These are phyloP conservation scores for Teunomyces panamensis DNA, from an alignment of 805 yeast species.

Conservation along the genomic window DNA sequence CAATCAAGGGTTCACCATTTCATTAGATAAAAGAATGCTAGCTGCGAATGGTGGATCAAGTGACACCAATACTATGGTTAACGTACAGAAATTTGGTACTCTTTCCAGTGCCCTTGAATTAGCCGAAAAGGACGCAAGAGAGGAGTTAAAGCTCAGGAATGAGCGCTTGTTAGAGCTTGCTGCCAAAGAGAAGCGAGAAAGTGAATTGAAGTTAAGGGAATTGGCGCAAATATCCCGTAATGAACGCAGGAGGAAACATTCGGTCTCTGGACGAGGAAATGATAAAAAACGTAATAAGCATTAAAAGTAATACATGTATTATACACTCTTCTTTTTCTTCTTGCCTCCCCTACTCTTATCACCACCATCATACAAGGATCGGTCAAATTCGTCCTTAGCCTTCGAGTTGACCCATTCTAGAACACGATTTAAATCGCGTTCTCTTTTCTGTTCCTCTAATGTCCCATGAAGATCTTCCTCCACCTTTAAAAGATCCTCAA, in stretches of 20 bases:
- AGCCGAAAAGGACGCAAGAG: constrained; percentile 27
- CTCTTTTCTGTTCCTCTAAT: constrained; percentile 31
- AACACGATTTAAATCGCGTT: constrained; percentile 45
- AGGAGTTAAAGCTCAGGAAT: constrained; percentile 24
- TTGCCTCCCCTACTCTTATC: constrained; percentile 21
- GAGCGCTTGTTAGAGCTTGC: constrained; percentile 24
- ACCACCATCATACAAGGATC: constrained; percentile 57
- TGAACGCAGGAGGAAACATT: constrained; percentile 12
- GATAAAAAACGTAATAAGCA: constrained; percentile 2
- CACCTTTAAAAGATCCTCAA: constrained; percentile 22
- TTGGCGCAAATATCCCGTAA: constrained; percentile 26
- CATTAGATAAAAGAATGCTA: constrained; percentile 67
- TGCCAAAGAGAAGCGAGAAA: constrained; percentile 23
- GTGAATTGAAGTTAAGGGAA: constrained; percentile 25
- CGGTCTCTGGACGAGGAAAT: neutral
- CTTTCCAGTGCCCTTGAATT: constrained; percentile 68
- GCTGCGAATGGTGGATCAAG: constrained; percentile 33
- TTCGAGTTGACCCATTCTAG: constrained; percentile 61
- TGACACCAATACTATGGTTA: constrained; percentile 40
- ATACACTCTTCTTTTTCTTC: constrained; percentile 2
- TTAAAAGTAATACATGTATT: neutral
- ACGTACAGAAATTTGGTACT: constrained; percentile 56
- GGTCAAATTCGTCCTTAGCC: constrained; percentile 51
- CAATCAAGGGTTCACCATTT: constrained; percentile 82
- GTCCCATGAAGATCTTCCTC: constrained; percentile 26